phyloP scores from a whole-genome alignment of 768 basidiomycete species.

The Mycena sanguinolenta region DNA sequence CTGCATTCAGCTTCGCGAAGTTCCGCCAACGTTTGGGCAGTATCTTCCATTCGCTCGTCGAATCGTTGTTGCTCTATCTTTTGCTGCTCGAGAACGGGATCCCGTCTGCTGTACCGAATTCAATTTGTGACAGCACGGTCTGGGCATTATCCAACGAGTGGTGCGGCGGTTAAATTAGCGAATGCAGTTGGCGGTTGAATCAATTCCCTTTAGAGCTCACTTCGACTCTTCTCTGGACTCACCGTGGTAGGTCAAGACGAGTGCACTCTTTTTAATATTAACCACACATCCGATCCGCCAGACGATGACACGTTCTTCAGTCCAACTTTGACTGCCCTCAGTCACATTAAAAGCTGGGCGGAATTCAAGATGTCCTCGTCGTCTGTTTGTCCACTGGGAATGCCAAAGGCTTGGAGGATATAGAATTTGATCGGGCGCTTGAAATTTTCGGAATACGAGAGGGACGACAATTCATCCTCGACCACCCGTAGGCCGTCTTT shows the following conservation, averaged over 20 bases:
- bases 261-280: constrained; percentile 19
- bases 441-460: constrained; percentile 63
- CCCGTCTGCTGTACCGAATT: too few relatives aligned
- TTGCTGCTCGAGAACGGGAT: too few relatives aligned
- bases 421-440: constrained; percentile 64
- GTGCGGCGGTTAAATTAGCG: too few relatives aligned
- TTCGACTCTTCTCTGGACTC: not conserved
- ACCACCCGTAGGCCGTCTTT: constrained; percentile 21
- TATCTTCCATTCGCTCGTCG: too few relatives aligned
- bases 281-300: constrained; percentile 27
- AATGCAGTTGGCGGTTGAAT: too few relatives aligned
- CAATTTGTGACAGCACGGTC: too few relatives aligned
- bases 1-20: too few relatives aligned
- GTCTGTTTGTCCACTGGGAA: constrained; percentile 27
- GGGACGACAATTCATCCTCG: constrained; percentile 54
- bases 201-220: too few relatives aligned
- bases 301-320: constrained; percentile 31
- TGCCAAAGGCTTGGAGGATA: constrained; percentile 67
- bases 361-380: constrained; percentile 8
- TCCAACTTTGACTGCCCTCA: constrained; percentile 22
- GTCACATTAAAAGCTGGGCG: not conserved
- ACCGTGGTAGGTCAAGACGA: not conserved
- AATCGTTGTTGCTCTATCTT: too few relatives aligned
- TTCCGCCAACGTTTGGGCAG: too few relatives aligned
- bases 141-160: too few relatives aligned